These are phyloP conservation scores for Trichosporon asahii DNA, from an alignment of 1,284 basidiomycete species.

Conservation along the genomic window DNA sequence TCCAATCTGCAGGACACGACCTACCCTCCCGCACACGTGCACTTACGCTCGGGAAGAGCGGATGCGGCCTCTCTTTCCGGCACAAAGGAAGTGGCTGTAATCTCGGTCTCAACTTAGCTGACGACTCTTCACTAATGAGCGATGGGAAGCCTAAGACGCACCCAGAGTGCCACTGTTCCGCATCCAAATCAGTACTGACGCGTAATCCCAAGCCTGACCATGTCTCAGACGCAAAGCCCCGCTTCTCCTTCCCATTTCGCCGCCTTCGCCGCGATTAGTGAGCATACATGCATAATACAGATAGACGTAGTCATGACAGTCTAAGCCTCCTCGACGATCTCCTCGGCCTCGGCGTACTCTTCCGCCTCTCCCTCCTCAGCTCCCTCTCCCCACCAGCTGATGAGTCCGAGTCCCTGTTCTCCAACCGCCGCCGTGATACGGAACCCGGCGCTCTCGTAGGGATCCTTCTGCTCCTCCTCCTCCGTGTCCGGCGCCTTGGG, in stretches of 20 bases:
- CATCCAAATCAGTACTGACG: neutral
- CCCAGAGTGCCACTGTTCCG: neutral
- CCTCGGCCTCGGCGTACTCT: conserved; percentile 11
- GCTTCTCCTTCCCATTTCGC: neutral
- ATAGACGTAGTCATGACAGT: neutral
- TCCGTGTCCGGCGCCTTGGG: conserved; percentile 52
- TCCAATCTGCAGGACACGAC: no score
- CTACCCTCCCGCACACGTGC: no score
- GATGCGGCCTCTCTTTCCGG: neutral
- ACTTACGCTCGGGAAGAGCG: no score
- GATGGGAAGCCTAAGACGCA: neutral
- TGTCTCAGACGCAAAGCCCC: no score
- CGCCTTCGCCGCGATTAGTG: neutral
- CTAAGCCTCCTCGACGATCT: neutral
- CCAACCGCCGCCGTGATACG: conserved; percentile 65
- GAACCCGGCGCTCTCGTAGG: conserved; percentile 19
- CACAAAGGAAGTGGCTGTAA: neutral
- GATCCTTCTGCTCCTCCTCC: conserved; percentile 19
- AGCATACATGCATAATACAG: conserved; percentile 11
- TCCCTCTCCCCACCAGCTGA: conserved; percentile 57
- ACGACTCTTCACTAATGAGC: neutral
- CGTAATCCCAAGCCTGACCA: no score
- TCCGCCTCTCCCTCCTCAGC: conserved; percentile 21
- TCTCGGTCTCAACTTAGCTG: neutral
- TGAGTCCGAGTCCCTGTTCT: conserved; percentile 76